phyloP scores from a whole-genome alignment of 106 monocot species.

The Iris macrosiphon region DNA sequence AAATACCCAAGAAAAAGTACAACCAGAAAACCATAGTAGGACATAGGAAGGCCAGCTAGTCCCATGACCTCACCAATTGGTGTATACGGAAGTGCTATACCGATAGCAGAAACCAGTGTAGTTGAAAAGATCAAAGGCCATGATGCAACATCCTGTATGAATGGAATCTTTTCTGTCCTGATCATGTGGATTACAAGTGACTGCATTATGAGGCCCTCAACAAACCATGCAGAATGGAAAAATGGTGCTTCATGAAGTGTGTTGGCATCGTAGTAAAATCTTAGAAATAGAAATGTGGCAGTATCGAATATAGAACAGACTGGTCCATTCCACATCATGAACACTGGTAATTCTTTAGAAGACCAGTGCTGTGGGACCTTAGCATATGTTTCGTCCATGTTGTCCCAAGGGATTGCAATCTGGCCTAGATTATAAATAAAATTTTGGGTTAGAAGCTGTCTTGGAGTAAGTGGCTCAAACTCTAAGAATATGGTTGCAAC shows the following conservation, averaged over 20 bases:
- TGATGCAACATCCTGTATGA: constrained; percentile 35
- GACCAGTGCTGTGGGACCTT: constrained; percentile 25
- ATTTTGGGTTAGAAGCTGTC: constrained; percentile 34
- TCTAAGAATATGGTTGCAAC: constrained; percentile 19
- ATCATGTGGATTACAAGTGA: constrained; percentile 40
- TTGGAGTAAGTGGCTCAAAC: constrained; percentile 31
- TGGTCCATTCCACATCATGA: constrained; percentile 32
- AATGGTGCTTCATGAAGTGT: constrained; percentile 7
- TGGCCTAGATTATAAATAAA: constrained; percentile 35
- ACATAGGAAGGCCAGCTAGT: constrained; percentile 21
- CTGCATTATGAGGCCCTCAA: constrained; percentile 40
- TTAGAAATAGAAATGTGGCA: constrained; percentile 19
- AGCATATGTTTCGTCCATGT: constrained; percentile 27
- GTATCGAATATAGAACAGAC: constrained; percentile 26
- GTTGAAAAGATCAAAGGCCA: constrained; percentile 29
- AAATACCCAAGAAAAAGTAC: constrained; percentile 36
- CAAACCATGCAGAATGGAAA: constrained; percentile 43
- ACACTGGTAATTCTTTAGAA: constrained; percentile 22
- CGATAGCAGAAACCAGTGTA: constrained; percentile 8
- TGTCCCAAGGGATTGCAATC: constrained; percentile 49
- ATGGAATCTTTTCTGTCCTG: constrained; percentile 34
- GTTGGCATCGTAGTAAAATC: constrained; percentile 20
- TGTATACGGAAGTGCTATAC: constrained; percentile 17
- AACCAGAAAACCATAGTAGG: constrained; percentile 35
- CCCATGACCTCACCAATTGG: constrained; percentile 37